A percentile compares a stretch with the other conserved stretches of the same genome.
Conservation (phyloP, 345 rosid genomes). For the Barbarea vulgaris region DNA sequence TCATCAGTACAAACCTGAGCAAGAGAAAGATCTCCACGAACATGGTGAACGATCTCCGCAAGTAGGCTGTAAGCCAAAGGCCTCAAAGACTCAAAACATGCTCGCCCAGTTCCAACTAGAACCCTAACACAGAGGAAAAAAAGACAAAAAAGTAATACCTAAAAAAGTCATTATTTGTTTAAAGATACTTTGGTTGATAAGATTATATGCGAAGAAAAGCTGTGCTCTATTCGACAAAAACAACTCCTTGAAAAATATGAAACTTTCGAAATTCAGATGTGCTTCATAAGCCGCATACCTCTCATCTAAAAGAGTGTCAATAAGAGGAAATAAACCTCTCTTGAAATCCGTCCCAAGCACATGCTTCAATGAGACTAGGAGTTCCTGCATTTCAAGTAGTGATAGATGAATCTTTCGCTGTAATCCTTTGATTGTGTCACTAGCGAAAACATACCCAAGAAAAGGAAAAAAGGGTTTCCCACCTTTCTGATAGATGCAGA, state of each 20-base stretch:
- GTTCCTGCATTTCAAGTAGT: constrained; percentile 67
- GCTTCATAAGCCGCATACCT: constrained; percentile 51
- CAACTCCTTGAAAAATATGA: neutral
- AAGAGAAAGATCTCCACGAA: constrained; percentile 83
- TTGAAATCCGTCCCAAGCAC: constrained; percentile 97
- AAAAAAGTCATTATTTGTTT: constrained; percentile 24
- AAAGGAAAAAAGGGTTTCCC: constrained; percentile 20
- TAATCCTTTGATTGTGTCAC: constrained; percentile 8
- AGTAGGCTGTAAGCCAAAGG: constrained; percentile 97
- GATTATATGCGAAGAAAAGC: neutral
- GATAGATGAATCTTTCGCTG: constrained; percentile 15
- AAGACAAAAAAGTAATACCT: neutral
- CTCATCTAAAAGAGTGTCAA: constrained; percentile 94
- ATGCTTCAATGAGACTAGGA: constrained; percentile 94
- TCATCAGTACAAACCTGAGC: constrained; percentile 59
- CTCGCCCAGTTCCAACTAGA: constrained; percentile 97
- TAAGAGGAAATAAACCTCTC: constrained; percentile 96
- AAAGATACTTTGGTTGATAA: constrained; percentile 1
- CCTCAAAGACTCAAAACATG: constrained; percentile 95
- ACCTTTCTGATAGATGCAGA: constrained; percentile 97
- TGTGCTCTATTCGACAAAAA: neutral
- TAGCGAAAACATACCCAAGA: constrained; percentile 3
- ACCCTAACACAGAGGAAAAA: constrained; percentile 56
- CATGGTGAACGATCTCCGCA: constrained; percentile 99
- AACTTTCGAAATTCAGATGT: constrained; percentile 9